Base-by-base conservation (phyloP, 768 basidiomycete genomes). In the Xerocomus spinulosus region DNA sequence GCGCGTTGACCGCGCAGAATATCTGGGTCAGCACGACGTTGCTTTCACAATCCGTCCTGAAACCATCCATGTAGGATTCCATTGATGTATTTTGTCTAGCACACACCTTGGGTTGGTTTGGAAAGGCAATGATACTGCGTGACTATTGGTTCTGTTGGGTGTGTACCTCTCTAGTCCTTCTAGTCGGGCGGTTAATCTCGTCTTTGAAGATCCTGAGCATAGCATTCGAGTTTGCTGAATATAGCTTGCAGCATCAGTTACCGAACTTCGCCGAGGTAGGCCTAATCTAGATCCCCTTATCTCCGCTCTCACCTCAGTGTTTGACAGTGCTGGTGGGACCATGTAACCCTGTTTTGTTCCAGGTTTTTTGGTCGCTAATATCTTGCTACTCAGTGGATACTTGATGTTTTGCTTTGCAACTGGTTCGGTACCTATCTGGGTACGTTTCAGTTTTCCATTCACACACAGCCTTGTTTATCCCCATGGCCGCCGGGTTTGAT, bases 141-240 rank as follows among this genome's bases (percentile, higher is more conserved):
- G 91, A 93, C 60, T 92, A 93, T 60, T 92, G 90, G 90, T 92
- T 92, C 61, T 92, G 91, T 60, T 92, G 91, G 89, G 89, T 90
- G 59, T 49, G 72, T 67, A 21, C 4, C 36, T 44, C 40, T 25
- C 20, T 2, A 0, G 9, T 51, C 38, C 32, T 43, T 47, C 37
- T 34, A 13, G 28, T 26, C 32, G 34, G 32, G 29, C 26, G 41
- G 40, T 52, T 54, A 42, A 52, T 51, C 32, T 32, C 55, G 37
- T 46, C 44, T 24, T 33, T 33, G 28, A 58, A 92, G 89, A 92
- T 92, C 57, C 68, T 92, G 50, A 90, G 87, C 64, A 77, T 92
- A 44, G 87, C 88, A 18, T 92, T 92, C 55, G 89, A 92, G 63
- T 75, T 92, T 26, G 90, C 90, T 17, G 89, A 92, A 66, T 92